A percentile compares a stretch with the other conserved stretches of the same genome.
Evolutionary conservation across 2,329 filamentous ascomycete species (phyloP).

Genomic region (Chrysoporthe cubensis): DNA sequence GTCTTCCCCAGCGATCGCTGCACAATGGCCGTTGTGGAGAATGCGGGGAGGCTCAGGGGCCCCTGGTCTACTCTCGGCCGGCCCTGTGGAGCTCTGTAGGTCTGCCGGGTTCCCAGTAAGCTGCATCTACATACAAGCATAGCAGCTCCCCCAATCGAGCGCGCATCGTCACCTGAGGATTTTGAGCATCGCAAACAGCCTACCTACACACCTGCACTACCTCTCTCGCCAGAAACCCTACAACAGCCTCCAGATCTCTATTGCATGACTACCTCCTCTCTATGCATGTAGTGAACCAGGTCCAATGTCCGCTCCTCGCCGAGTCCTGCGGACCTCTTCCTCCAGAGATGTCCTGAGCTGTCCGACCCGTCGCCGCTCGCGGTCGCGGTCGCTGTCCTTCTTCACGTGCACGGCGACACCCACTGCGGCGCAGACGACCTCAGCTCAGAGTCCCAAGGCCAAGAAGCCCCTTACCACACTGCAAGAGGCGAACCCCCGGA

Average conservation of each 20-base stretch:
- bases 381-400: constrained; percentile 33
- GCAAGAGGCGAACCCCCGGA: constrained; percentile 34
- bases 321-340: constrained; percentile 36
- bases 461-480: constrained; percentile 31
- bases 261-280: neutral
- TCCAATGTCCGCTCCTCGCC: constrained; percentile 42
- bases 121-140: too few species aligned
- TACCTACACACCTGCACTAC: neutral
- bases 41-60: constrained; percentile 3
- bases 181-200: neutral
- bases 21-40: constrained; percentile 7
- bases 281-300: constrained; percentile 33
- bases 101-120: neutral
- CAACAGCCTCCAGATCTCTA: constrained; percentile 28
- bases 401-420: constrained; percentile 20
- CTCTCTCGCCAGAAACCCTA: neutral
- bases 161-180: constrained; percentile 8
- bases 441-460: constrained; percentile 18
- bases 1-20: neutral
- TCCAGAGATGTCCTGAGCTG: constrained; percentile 34
- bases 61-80: neutral
- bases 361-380: constrained; percentile 33
- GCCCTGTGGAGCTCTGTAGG: constrained; percentile 13
- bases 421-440: constrained; percentile 23
- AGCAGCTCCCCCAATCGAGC: neutral